A percentile compares a stretch with the other conserved stretches of the same genome.
phyloP scores from a whole-genome alignment of 2,329 filamentous ascomycete species.

The Chaetothyriales sp. region DNA sequence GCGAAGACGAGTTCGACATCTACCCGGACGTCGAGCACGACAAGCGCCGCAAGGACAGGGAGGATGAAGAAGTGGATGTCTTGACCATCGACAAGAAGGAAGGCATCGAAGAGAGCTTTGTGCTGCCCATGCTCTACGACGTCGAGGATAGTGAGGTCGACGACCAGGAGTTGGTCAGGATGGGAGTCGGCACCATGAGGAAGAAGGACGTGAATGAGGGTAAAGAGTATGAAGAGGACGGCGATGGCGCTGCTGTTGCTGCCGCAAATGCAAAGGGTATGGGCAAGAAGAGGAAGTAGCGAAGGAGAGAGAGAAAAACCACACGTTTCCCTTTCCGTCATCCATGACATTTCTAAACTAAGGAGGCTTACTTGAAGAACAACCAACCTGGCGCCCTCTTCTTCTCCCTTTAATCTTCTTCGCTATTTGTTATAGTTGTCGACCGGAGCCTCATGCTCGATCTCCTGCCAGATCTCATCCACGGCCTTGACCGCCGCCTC shows the following conservation, averaged over 20 bases:
- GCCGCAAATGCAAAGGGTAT: constrained; percentile 1
- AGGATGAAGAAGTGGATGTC: constrained; percentile 90
- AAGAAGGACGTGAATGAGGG: constrained; percentile 68
- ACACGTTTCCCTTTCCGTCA: background rate
- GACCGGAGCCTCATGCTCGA: constrained; percentile 20
- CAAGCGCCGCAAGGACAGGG: constrained; percentile 73
- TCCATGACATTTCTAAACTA: no score
- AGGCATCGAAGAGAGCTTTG: constrained; percentile 45
- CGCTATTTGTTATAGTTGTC: constrained; percentile 10
- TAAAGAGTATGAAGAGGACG: constrained; percentile 52
- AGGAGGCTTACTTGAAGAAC: no score
- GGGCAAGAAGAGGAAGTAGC: constrained; percentile 4
- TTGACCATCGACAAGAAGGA: constrained; percentile 57
- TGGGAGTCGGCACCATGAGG: constrained; percentile 68
- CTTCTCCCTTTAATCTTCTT: no score
- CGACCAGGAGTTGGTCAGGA: constrained; percentile 57
- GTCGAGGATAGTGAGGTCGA: constrained; percentile 90
- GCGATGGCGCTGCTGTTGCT: constrained; percentile 20
- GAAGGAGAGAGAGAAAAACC: background rate
- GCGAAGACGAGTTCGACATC: constrained; percentile 95
- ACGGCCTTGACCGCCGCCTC: constrained; percentile 16
- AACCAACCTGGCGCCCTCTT: no score
- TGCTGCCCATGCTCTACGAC: constrained; percentile 86
- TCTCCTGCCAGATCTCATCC: constrained; percentile 20
- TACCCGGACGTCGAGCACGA: constrained; percentile 77